Conservation (phyloP, 768 basidiomycete genomes). For the Calvatia gigantea region DNA sequence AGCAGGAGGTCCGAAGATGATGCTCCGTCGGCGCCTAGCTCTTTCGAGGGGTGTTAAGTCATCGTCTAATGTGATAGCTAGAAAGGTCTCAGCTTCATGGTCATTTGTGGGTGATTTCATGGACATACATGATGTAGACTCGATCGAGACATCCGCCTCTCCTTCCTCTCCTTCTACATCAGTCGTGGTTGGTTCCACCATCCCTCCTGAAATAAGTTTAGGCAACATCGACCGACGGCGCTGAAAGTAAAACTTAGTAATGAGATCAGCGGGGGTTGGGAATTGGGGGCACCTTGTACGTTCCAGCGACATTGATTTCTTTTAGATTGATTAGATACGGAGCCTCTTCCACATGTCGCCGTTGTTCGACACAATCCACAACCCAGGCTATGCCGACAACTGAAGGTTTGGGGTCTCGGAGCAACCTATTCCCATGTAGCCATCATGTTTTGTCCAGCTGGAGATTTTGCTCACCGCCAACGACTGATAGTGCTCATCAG, state of each 20-base stretch:
- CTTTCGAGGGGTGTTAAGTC: conserved; percentile 67
- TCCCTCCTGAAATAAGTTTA: conserved; percentile 39
- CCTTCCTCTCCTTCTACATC: conserved; percentile 23
- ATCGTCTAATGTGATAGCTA: conserved; percentile 46
- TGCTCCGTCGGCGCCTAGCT: conserved; percentile 50
- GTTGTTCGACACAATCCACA: conserved; percentile 77
- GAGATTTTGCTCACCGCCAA: conserved; percentile 56
- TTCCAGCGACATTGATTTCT: conserved; percentile 52
- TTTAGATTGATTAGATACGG: conserved; percentile 66
- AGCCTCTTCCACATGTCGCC: conserved; percentile 58
- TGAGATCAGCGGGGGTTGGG: neutral
- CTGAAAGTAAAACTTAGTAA: conserved; percentile 28
- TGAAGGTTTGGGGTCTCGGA: conserved; percentile 65
- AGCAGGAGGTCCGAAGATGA: conserved; percentile 27
- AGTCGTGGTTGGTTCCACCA: conserved; percentile 17
- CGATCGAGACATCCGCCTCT: conserved; percentile 39
- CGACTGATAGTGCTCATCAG: conserved; percentile 67
- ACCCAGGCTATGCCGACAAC: conserved; percentile 90
- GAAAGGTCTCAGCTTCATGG: conserved; percentile 13
- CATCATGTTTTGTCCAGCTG: neutral
- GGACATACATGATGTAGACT: conserved; percentile 40
- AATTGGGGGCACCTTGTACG: conserved; percentile 48
- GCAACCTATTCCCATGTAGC: conserved; percentile 33
- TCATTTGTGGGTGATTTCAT: neutral
- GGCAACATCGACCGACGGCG: conserved; percentile 76